Percentiles rank a stretch among this genome's conserved stretches.
Conservation (phyloP, 1,139 yeast species). For the Candida sp. region DNA sequence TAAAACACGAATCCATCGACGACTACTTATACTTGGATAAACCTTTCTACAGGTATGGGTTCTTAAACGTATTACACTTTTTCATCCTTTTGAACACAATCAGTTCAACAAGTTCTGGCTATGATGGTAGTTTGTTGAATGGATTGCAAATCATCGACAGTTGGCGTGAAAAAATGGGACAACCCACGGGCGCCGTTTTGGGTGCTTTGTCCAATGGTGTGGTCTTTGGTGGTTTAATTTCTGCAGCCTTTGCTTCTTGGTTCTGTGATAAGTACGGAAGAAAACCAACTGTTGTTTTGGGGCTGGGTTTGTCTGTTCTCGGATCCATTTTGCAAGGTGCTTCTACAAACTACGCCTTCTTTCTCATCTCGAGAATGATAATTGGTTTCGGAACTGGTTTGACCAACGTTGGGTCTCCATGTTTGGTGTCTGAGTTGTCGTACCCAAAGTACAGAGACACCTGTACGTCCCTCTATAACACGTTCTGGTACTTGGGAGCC, state of each 20-base stretch:
- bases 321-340: constrained; percentile 50
- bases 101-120: constrained; percentile 53
- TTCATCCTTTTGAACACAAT: constrained; percentile 42
- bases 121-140: constrained; percentile 56
- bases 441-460: constrained; percentile 54
- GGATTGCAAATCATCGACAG: constrained; percentile 48
- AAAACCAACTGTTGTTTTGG: constrained; percentile 28
- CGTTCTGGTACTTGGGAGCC: constrained; percentile 57
- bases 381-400: constrained; percentile 46
- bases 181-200: constrained; percentile 45
- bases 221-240: constrained; percentile 25
- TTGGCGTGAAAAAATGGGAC: constrained; percentile 40
- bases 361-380: constrained; percentile 39
- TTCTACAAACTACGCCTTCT: constrained; percentile 41
- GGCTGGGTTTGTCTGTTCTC: constrained; percentile 29
- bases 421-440: constrained; percentile 44
- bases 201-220: constrained; percentile 48
- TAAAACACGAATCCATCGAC: constrained; percentile 1
- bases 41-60: constrained; percentile 28
- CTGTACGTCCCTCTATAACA: constrained; percentile 50
- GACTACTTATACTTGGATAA: constrained; percentile 11
- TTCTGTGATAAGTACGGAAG: constrained; percentile 37
- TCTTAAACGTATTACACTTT: constrained; percentile 38
- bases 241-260: constrained; percentile 23
- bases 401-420: constrained; percentile 40